Conservation (phyloP, 2,329 filamentous ascomycete species). For the Aureobasidium sp. region DNA sequence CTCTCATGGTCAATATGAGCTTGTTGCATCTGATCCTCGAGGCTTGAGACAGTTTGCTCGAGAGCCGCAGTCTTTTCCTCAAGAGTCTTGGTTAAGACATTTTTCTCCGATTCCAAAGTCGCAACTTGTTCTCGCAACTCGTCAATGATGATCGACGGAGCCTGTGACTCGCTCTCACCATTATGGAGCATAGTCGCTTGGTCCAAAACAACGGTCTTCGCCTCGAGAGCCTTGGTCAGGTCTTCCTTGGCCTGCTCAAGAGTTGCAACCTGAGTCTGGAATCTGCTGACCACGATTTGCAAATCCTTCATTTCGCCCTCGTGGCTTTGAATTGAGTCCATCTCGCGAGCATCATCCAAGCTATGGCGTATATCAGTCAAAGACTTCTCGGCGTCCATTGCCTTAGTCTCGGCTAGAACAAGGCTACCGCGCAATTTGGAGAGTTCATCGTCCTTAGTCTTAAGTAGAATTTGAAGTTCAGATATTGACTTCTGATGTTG, state of each 20-base stretch:
- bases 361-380: neutral
- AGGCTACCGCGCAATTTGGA: conserved; percentile 1
- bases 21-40: neutral
- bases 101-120: neutral
- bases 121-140: neutral
- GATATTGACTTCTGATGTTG: neutral
- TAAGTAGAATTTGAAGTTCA: neutral
- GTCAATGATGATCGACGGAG: neutral
- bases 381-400: neutral
- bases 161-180: neutral
- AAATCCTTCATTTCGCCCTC: neutral
- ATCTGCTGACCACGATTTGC: neutral
- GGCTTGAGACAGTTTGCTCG: neutral
- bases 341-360: neutral
- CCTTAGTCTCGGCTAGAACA: neutral
- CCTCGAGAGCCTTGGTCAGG: neutral
- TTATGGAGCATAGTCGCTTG: neutral
- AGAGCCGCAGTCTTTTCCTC: neutral
- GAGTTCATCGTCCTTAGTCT: conserved; percentile 15
- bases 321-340: neutral
- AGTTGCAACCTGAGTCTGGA: neutral
- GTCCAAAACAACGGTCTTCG: neutral
- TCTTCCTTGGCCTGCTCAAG: conserved; percentile 9
- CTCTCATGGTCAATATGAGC: neutral
- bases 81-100: neutral